A percentile compares a stretch with the other conserved stretches of the same genome.
Conservation (phyloP, 179 eudicot genomes). For the Nepenthes alata region DNA sequence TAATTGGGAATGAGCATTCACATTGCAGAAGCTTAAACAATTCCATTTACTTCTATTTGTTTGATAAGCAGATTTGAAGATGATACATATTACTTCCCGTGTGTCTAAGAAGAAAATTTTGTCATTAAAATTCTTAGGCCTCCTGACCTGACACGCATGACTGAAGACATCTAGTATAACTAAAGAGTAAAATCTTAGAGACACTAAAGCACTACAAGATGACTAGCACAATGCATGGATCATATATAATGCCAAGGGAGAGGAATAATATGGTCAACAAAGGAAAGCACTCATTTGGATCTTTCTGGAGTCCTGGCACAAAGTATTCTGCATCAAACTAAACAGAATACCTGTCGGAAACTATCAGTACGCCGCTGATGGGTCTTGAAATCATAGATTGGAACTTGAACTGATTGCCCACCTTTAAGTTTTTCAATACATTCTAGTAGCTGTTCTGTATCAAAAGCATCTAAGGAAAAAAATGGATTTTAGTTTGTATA, state of each 20-base stretch:
- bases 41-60: too few species aligned
- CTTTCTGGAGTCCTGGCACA: neutral
- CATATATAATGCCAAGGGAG: neutral
- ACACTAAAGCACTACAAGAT: neutral
- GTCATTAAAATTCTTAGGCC: too few species aligned
- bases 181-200: too few species aligned
- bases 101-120: too few species aligned
- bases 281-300: too few species aligned
- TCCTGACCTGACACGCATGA: too few species aligned
- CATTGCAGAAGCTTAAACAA: too few species aligned
- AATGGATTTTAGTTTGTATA: neutral
- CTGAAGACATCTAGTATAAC: too few species aligned
- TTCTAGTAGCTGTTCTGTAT: constrained; percentile 90
- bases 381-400: constrained; percentile 89
- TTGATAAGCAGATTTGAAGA: too few species aligned
- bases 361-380: constrained; percentile 72
- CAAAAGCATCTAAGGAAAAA: constrained; percentile 74
- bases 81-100: too few species aligned
- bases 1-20: too few species aligned
- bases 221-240: neutral
- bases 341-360: constrained; percentile 63
- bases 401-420: constrained; percentile 75
- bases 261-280: neutral
- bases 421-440: constrained; percentile 54
- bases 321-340: neutral